Percentiles rank a stretch among this genome's conserved stretches.
These are phyloP conservation scores for Fusarium graminum DNA, from an alignment of 2,329 filamentous ascomycete genomes.

Conservation along the genomic window DNA sequence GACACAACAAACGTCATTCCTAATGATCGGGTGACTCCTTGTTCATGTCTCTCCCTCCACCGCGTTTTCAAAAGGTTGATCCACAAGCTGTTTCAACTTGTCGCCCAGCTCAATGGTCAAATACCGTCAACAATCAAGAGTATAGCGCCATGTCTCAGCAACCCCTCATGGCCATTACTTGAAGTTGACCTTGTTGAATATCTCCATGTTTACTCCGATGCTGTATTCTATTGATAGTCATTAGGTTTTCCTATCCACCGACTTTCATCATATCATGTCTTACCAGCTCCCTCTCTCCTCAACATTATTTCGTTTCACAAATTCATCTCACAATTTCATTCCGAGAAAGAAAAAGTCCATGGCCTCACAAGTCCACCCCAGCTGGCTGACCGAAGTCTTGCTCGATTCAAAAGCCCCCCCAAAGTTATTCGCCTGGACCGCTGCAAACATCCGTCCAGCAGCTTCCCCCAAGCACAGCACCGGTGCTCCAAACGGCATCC, in stretches of 20 bases:
- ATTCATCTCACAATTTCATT: too few relatives aligned
- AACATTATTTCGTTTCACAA: neutral
- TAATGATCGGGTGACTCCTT: too few relatives aligned
- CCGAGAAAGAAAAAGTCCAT: neutral
- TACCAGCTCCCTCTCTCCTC: too few relatives aligned
- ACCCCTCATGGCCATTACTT: neutral
- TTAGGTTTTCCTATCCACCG: neutral
- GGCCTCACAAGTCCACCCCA: constrained; percentile 1
- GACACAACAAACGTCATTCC: too few relatives aligned
- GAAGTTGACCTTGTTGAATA: too few relatives aligned
- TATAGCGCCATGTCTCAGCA: neutral
- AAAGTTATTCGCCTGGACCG: constrained; percentile 18
- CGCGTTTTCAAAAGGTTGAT: too few relatives aligned
- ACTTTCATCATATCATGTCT: neutral
- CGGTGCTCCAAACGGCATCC: neutral
- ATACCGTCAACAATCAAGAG: too few relatives aligned
- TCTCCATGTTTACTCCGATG: too few relatives aligned
- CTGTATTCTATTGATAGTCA: neutral
- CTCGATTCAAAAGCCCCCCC: neutral
- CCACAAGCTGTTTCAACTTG: too few relatives aligned
- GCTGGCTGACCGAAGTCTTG: constrained; percentile 1
- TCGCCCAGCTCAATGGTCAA: too few relatives aligned
- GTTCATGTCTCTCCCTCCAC: too few relatives aligned
- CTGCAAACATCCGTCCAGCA: constrained; percentile 8
- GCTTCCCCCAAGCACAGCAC: neutral